A percentile compares a stretch with the other conserved stretches of the same genome.
Evolutionary conservation across 108 stramenopile genomes (phyloP).

Genomic region (Nitzschia palea): DNA sequence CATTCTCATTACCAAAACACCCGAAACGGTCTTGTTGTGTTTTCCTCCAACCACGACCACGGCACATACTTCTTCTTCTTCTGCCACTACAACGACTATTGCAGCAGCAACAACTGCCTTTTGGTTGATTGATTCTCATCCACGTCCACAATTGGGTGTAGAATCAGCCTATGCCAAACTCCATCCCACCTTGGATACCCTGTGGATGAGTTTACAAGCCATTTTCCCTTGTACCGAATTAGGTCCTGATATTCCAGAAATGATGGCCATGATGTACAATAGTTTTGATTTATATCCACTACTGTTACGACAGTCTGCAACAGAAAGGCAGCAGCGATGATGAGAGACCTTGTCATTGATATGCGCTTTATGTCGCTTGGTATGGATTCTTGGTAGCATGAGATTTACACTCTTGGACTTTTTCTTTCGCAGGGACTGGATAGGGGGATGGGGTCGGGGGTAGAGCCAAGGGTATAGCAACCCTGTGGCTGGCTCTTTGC

Average conservation of each 20-base stretch:
- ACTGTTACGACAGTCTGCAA: no score
- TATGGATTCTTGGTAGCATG: no score
- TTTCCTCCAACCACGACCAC: constrained; percentile 34
- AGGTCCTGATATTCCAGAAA: constrained; percentile 69
- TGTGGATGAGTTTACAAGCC: constrained; percentile 42
- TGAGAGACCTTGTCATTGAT: no score
- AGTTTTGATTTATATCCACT: constrained; percentile 74
- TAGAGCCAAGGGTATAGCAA: no score
- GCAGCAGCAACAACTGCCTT: neutral
- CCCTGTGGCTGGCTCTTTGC: no score
- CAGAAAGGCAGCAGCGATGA: no score
- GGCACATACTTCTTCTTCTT: constrained; percentile 11
- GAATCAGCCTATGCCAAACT: constrained; percentile 55
- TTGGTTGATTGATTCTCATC: constrained; percentile 80
- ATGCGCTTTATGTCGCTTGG: no score
- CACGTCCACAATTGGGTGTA: constrained; percentile 53
- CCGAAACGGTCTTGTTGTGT: constrained; percentile 72
- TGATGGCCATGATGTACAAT: constrained; percentile 88
- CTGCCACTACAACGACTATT: no score
- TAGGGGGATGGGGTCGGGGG: no score
- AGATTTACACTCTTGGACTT: no score
- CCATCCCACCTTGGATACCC: constrained; percentile 42
- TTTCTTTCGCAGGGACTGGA: no score
- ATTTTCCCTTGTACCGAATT: constrained; percentile 73
- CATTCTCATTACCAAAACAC: constrained; percentile 75